Evolutionary conservation across 495 filamentous ascomycete species (phyloP).

Genomic region (Bathelium albidoporum): DNA sequence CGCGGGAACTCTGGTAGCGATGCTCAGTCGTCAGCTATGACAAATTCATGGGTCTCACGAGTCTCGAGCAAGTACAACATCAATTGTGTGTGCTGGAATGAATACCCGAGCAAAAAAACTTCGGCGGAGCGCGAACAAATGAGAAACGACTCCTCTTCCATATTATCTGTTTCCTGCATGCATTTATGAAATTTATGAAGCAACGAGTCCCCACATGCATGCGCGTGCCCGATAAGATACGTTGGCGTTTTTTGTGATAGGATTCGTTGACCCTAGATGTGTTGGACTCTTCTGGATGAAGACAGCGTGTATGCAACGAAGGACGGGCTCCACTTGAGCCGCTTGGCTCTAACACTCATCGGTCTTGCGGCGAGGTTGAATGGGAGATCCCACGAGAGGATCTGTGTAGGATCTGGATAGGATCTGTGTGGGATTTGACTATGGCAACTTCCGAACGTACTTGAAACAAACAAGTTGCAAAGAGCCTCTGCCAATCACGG

Average conservation of each 20-base stretch:
- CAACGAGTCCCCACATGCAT: neutral
- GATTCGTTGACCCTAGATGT: neutral
- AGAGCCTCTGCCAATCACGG: constrained; percentile 1
- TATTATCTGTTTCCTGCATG: too few species aligned
- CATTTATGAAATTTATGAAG: too few species aligned
- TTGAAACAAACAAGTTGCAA: neutral
- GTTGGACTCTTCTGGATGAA: neutral
- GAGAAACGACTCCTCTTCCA: too few species aligned
- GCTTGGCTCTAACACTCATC: neutral
- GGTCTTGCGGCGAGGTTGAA: neutral
- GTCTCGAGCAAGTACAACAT: too few species aligned
- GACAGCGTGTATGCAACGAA: neutral
- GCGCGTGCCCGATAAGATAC: neutral
- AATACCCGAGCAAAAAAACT: too few species aligned
- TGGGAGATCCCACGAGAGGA: neutral
- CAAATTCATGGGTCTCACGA: too few species aligned
- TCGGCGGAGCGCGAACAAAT: too few species aligned
- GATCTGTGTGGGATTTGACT: neutral
- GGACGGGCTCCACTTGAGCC: neutral
- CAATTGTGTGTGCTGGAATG: too few species aligned
- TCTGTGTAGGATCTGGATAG: too few species aligned
- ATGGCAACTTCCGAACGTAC: neutral
- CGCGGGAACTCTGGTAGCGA: too few species aligned
- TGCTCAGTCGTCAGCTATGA: too few species aligned
- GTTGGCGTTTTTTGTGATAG: neutral